Base-by-base conservation (phyloP, 306 rosid genomes). In the Vachellia pachyceras region DNA sequence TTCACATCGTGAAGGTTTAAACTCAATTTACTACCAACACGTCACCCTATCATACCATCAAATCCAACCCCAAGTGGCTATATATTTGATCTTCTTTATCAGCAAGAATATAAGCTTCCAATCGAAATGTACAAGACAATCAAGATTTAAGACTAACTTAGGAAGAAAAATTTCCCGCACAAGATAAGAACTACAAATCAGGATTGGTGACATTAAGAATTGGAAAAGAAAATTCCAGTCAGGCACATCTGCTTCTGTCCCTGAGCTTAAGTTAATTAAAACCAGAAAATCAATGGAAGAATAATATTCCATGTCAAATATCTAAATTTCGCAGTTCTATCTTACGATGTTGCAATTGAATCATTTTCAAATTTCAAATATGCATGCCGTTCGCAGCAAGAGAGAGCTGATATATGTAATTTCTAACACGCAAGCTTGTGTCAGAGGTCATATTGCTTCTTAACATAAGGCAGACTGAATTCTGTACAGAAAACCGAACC, bases 401-500 rank as follows among this genome's bases (percentile, higher is more conserved):
- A 42, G 54, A 69, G 20, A 44, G 37, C n/a, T 44, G 39, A 42
- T 6, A 22, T n/a, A 44, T 25, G 41, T 35, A 72, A 73, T 73
- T 73, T 73, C 47, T 25, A 23, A 12, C 33, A 52, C 4, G n/a
- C 47, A 73, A 36, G 4, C 49, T 10, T n/a, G 54, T 69, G 52
- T 47, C 54, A 3, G 47, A 36, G 39, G 45, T 54, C 80, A 81
- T 58, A 73, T 52, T 47, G 47, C 42, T 52, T 52, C 41, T 69
- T 36, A 37, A 54, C 10, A 55, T 8, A 13, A 54, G 36, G 45
- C 35, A 9, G 36, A 25, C 14, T 54, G 37, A 60, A 25, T 60
- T 58, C 44, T 66, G 20, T 8, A 13, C 75, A 40, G 44, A 77
- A 81, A 77, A 60, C 40, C 33, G 74, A 73, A 60, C 45, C 79